Evolutionary conservation across 2,329 filamentous ascomycete genomes (phyloP).

Genomic region (Pestalotiopsis sp.): DNA sequence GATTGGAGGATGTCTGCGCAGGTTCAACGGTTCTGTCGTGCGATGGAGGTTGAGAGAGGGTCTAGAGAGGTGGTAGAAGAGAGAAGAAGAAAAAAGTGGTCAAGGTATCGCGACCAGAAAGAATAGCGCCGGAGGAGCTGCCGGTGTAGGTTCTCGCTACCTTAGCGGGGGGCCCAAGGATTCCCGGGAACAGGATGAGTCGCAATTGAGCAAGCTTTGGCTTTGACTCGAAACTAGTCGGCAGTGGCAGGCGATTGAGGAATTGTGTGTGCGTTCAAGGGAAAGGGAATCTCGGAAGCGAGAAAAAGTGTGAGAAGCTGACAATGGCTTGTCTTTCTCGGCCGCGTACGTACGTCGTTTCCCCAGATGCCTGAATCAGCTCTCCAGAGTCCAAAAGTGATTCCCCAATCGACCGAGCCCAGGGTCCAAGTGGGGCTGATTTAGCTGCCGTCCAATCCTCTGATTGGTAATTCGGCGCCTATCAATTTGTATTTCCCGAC

Average conservation of each 20-base stretch:
- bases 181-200: not conserved
- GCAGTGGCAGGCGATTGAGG: no score
- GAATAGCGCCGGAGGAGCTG: not conserved
- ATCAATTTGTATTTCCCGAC: not conserved
- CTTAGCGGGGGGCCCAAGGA: not conserved
- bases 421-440: not conserved
- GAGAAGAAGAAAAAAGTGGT: not conserved
- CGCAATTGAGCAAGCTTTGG: not conserved
- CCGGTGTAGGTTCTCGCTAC: not conserved
- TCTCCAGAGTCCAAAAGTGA: not conserved
- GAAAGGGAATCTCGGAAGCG: no score
- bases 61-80: not conserved
- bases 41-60: not conserved
- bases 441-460: constrained; percentile 2
- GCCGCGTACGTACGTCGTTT: no score
- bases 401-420: not conserved
- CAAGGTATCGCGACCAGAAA: not conserved
- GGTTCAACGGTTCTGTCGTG: not conserved
- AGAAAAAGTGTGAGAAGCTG: no score
- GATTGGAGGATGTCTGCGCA: not conserved
- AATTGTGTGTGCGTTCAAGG: no score
- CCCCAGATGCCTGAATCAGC: not conserved
- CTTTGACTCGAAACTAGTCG: no score
- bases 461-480: not conserved
- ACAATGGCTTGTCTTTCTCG: no score